Evolutionary conservation across 495 filamentous ascomycete species (phyloP), one percentile per base, ranked within the genome.

Genomic region (Rostrohypoxylon terebratum): DNA sequence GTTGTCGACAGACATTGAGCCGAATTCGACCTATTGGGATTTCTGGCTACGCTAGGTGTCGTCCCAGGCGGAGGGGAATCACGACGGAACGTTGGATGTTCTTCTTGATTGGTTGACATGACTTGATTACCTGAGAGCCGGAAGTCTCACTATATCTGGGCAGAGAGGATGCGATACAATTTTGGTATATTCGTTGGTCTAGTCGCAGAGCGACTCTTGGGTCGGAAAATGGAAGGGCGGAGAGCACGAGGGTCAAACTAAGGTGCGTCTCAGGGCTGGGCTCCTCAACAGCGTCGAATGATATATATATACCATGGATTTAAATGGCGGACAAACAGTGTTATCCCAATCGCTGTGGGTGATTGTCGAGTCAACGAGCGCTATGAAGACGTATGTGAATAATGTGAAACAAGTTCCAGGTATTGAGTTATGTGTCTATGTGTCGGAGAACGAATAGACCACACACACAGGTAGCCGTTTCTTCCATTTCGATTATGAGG

Each of bases 1-100:
- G 88, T 86, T 53, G 91, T 90, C 42, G 94, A 97, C 65, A 94
- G 85, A 64, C 90, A 92, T 34, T 93, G 90, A 62, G 89, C 42
- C 7, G 90, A 58, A 90, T 87, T n/a, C 83, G 85, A 53, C 86
- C 90, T 65, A 64, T 86, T 85, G 25, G 88, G 84, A 14, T 87
- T 86, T 54, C 93, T 84, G 55, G 90, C 91, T 10, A 88, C 87
- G 13, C 86, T 89, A 20, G 93, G 91, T 1, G 87, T 86, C 14
- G 85, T 85, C 48, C 89, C 90, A 55, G 91, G 90, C 40, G 91
- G 89, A 7, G 90, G 89, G 14, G 88, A 90, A 47, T 79, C 78
- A 65, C 80, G 78, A 38, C 83, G 80, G 16, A 81, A 67, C 8
- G 71, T 74, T 38, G 81, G 79, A n/a, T 71, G 76, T 25, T 80